Evolutionary conservation across 148 eudicot genomes (phyloP).

Genomic region (Amaranthus hypochondriacus): DNA sequence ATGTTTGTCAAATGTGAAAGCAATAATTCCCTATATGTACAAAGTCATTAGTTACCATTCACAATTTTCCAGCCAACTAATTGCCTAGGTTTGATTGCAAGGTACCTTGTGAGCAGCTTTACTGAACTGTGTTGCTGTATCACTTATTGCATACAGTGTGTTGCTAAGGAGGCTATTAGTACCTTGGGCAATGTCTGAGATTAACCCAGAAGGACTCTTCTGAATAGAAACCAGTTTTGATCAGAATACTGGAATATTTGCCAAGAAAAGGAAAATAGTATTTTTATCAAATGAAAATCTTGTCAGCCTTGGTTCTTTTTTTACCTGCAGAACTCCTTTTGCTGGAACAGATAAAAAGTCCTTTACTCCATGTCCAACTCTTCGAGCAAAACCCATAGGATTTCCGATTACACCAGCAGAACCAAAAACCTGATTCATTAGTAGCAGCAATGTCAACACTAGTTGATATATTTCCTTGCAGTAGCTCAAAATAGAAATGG

Average conservation of each 20-base stretch:
- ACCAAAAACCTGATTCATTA: slow-evolving; percentile 69
- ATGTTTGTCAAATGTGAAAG: slow-evolving; percentile 84
- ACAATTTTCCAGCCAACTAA: background rate
- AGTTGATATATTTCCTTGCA: background rate
- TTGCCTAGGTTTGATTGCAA: slow-evolving; percentile 4
- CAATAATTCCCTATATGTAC: slow-evolving; percentile 74
- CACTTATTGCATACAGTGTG: slow-evolving; percentile 90
- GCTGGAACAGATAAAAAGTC: slow-evolving; percentile 94
- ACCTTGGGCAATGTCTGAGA: slow-evolving; percentile 92
- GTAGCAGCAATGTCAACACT: slow-evolving; percentile 3
- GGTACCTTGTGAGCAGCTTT: slow-evolving; percentile 92
- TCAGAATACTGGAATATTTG: slow-evolving; percentile 4
- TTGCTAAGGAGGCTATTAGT: slow-evolving; percentile 86
- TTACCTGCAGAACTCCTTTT: slow-evolving; percentile 69
- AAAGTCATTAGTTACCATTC: slow-evolving; percentile 8
- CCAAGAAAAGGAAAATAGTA: background rate
- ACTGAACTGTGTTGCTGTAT: slow-evolving; percentile 95
- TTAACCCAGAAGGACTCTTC: slow-evolving; percentile 84
- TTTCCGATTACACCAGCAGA: slow-evolving; percentile 98
- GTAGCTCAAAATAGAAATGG: background rate
- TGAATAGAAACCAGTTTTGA: slow-evolving; percentile 1
- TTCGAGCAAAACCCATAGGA: slow-evolving; percentile 97
- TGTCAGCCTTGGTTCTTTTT: slow-evolving; percentile 4
- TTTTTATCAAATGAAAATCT: background rate
- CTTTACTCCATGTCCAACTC: slow-evolving; percentile 78